Evolutionary conservation across 495 filamentous ascomycete species (phyloP), one percentile per base, ranked within the genome.

Genomic region (Cryomyces minteri): DNA sequence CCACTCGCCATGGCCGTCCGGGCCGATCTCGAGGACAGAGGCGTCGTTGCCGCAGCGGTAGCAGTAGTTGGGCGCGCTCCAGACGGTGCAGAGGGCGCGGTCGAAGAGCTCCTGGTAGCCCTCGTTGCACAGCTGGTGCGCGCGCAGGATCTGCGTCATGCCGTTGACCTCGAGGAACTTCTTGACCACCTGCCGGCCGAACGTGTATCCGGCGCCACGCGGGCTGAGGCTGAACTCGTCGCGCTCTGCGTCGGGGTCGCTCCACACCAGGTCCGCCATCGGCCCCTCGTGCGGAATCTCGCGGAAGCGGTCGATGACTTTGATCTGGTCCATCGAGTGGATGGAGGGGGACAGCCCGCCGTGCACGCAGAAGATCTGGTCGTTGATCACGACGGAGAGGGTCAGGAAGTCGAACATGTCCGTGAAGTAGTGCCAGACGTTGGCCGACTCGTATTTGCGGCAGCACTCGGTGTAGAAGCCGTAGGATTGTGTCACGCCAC

Each of bases 371-470:
- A 98, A 96, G 52, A 98, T 96, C 60, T 95, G 82, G 61, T 98
- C 80, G 63, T 95, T 90, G 58, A 98, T 96, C 48, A 98, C 90
- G 34, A 96, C 92, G 51, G 83, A 90, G 40, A 98, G 66, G 4
- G 88, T 94, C 44, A 98, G 72, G 58, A 88, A 98, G 65, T 98
- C 90, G 63, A 98, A 98, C 88, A 98, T 95, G 64, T 98, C 90
- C 43, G 90, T 98, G 55, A 98, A 98, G 62, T 95, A 88, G 59
- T 96, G 92, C 90, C 90, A 98, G 7, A 98, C 92, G 51, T 90
- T 94, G 32, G 90, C 85, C 62, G 90, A 94, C 48, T 88, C 88
- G 62, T 98, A 98, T 61, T 98, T 98, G 44, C 90, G 80, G 10
- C 80, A 84, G 61, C 90, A 98, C 59, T 98, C 90, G 4, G 90